Base-by-base conservation (phyloP, 2,329 filamentous ascomycete genomes). In the Samsoniella hepiali region DNA sequence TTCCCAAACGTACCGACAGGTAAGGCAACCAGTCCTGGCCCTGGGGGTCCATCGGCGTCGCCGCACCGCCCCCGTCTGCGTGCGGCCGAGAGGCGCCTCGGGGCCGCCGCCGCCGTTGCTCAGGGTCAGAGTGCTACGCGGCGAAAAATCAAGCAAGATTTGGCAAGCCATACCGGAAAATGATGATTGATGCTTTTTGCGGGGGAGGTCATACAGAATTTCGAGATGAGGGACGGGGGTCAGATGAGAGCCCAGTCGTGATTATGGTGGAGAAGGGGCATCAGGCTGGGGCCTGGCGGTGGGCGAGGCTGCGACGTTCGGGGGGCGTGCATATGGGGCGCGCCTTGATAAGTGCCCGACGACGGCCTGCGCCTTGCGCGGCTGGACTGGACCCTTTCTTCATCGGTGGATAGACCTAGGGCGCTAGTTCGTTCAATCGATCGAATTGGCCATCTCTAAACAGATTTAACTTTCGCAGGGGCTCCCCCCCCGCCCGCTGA, bases 81-180 rank as follows among this genome's bases (percentile, higher is more conserved):
- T 50, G 8, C 44, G 56, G 27, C 56, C 56, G 11, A 58, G 22
- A 7, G 56, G 56, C 15, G 56, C 56, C 11, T 38, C 56, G n/a
- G 44, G 44, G 15, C 53, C 22, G 36, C 27, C 32, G n/a, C n/a
- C 32, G 38, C 38, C 9, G 38, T 31, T 36, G 44, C 44, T n/a
- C 15, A 50, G 8, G 7, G 32, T 29, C 42, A 49, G 9, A 22
- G 31, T 54, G 32, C n/a, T 38, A n/a, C 34, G 44, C 22, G 56
- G 56, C n/a, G 56, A 58, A 40, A 58, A 58, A 32, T 58, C 56
- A 13, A 58, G 56, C 32, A 58, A n/a, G 13, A 58, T 49, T 13
- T 58, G 56, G 32, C 31, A 47, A 32, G 56, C 56, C 56, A 58
- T 58, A 29, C 6, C 22, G 22, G 22, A 55, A 55, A 6, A 38